Evolutionary conservation across 1,284 basidiomycete genomes (phyloP).

Genomic region (Cutaneotrichosporon mucoides): DNA sequence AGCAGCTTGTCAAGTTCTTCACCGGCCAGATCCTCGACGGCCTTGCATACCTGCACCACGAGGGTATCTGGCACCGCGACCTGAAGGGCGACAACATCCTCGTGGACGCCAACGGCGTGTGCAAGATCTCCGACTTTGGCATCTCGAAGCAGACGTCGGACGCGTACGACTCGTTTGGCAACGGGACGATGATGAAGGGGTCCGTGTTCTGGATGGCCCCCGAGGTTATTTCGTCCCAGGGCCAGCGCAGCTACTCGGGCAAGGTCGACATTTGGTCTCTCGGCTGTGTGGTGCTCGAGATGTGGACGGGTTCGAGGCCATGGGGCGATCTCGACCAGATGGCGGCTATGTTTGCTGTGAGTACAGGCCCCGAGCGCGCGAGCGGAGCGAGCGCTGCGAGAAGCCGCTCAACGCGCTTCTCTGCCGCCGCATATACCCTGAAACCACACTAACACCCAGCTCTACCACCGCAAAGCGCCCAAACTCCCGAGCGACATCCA

Average conservation of each 20-base stretch:
- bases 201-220: conserved; percentile 99
- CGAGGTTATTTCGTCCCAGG: conserved; percentile 63
- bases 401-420: no score
- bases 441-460: conserved; percentile 39
- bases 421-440: no score
- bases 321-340: conserved; percentile 81
- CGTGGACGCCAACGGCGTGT: conserved; percentile 85
- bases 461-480: conserved; percentile 54
- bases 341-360: conserved; percentile 70
- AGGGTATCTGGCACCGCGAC: conserved; percentile 92
- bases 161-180: conserved; percentile 70
- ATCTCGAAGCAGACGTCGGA: conserved; percentile 81
- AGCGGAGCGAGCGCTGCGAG: no score
- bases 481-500: conserved; percentile 74
- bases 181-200: conserved; percentile 85
- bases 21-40: conserved; percentile 88
- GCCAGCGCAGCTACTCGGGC: conserved; percentile 69
- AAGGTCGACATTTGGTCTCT: conserved; percentile 99
- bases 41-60: conserved; percentile 86
- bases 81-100: conserved; percentile 98
- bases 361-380: no score
- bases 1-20: conserved; percentile 88
- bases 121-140: conserved; percentile 94
- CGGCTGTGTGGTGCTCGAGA: conserved; percentile 94
- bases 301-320: conserved; percentile 92